Percentiles rank a stretch among this genome's conserved stretches.
Conservation (phyloP, 768 basidiomycete species). For the Nidula microcarpa region DNA sequence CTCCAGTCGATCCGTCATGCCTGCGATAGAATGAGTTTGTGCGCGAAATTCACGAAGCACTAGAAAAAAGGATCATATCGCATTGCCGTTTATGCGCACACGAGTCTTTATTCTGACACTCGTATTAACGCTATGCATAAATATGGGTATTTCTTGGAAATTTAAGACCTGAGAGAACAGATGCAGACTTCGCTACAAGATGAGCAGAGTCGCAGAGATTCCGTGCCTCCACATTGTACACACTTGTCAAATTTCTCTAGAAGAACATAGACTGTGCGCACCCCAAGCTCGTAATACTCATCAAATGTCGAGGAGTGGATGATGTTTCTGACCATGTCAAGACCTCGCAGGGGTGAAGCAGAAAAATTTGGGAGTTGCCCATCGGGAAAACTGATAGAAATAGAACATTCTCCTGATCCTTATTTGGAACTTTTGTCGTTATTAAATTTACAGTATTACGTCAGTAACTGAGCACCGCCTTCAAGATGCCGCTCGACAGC, state of each 20-base stretch:
- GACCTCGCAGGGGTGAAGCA: no score
- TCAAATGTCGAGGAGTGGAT: no score
- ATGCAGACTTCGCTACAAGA: not conserved
- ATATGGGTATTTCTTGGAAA: not conserved
- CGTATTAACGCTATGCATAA: conserved; percentile 16
- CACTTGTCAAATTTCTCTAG: not conserved
- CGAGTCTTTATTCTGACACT: conserved; percentile 30
- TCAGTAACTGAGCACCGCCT: no score
- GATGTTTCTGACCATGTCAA: no score
- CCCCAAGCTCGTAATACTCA: no score
- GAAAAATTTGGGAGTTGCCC: no score
- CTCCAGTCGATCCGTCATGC: conserved; percentile 31
- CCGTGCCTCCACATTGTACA: not conserved
- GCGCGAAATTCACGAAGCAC: not conserved
- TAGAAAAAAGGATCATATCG: conserved; percentile 9
- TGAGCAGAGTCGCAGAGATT: not conserved
- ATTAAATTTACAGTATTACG: no score
- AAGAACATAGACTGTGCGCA: not conserved
- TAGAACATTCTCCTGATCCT: no score
- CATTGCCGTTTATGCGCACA: conserved; percentile 20
- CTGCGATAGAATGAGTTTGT: conserved; percentile 8
- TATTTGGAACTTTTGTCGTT: no score
- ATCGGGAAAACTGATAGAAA: no score
- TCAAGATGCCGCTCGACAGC: not conserved
- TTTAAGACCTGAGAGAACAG: not conserved